Base-by-base conservation (phyloP, 2,329 filamentous ascomycete species). In the Colletotrichum melonis region DNA sequence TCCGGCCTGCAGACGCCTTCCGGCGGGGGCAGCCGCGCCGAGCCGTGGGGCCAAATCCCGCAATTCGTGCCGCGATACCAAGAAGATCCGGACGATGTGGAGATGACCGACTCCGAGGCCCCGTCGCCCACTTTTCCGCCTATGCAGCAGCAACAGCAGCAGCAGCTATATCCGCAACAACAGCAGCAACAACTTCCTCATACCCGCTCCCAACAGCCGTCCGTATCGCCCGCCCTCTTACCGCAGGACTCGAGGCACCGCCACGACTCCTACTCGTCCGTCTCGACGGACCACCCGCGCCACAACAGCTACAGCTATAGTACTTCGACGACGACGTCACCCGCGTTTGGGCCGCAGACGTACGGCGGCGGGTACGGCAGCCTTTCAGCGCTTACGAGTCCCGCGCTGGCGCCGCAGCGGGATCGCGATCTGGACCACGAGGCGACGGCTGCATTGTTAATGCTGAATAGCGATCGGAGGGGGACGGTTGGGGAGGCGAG, bases 371-470 rank as follows among this genome's bases (percentile, higher is more conserved):
- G 81, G 82, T 3, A 83, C 84, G 63, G 46, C n/a, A 49, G 42
- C 42, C 87, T 83, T 2, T 92, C 88, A 62, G 84, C 88, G 1
- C 79, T 91, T 72, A 91, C 91, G 6, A 92, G 90, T 74, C 90
- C 90, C 1, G 87, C 87, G 8, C 80, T 92, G 57, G 79, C 83
- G 24, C 89, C 90, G 0, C 88, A 90, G 78, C 54, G 69, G 24
- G 89, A 92, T 63, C 54, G 69, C 16, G 89, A 92, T 64, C 78
- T 90, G 5, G 91, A 93, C 75, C 92, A 95, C 74, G 94, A 97
- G 81, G 95, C 95, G 1, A 97, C 95, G 8, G 92, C 94, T 14
- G 95, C 95, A 3, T 82, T 98, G 77, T 83, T 98, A 80, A 97
- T 98, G 95, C 85, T 98, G 72, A 97, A 95, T 76, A 91, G 88